These are phyloP conservation scores for Wickerhamiella siamensis DNA, from an alignment of 805 yeast genomes.

Conservation along the genomic window DNA sequence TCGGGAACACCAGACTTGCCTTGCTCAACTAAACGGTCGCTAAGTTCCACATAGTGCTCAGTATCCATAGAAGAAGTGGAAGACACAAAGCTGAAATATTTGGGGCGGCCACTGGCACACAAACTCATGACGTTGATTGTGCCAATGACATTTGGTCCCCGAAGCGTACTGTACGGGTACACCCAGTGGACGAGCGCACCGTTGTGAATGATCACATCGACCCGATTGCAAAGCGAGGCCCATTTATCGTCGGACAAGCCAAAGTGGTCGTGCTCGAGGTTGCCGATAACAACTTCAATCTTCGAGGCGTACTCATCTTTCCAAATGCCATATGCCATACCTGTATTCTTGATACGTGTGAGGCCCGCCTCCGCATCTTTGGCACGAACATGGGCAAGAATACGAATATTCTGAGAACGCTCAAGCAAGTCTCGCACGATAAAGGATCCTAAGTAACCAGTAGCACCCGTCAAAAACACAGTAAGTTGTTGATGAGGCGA, in stretches of 20 bases:
- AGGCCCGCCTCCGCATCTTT: constrained; percentile 49
- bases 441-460: constrained; percentile 92
- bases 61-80: constrained; percentile 90
- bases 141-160: constrained; percentile 87
- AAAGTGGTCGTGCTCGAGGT: constrained; percentile 55
- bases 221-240: constrained; percentile 37
- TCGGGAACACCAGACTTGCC: constrained; percentile 69
- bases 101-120: constrained; percentile 68
- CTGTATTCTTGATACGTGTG: constrained; percentile 60
- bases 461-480: constrained; percentile 85
- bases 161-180: constrained; percentile 75
- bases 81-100: constrained; percentile 79
- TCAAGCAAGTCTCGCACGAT: constrained; percentile 62
- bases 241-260: constrained; percentile 51
- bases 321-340: constrained; percentile 75
- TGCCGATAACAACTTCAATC: constrained; percentile 69
- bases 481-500: constrained; percentile 30
- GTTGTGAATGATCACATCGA: constrained; percentile 83
- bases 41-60: constrained; percentile 59
- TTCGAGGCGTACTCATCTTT: constrained; percentile 39
- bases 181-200: constrained; percentile 99
- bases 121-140: constrained; percentile 72
- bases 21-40: constrained; percentile 50
- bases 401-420: constrained; percentile 39
- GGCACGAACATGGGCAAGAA: constrained; percentile 89